Evolutionary conservation across 2,329 filamentous ascomycete genomes (phyloP), one percentile per base, ranked within the genome.

Genomic region (Rhynchosporium agropyri): DNA sequence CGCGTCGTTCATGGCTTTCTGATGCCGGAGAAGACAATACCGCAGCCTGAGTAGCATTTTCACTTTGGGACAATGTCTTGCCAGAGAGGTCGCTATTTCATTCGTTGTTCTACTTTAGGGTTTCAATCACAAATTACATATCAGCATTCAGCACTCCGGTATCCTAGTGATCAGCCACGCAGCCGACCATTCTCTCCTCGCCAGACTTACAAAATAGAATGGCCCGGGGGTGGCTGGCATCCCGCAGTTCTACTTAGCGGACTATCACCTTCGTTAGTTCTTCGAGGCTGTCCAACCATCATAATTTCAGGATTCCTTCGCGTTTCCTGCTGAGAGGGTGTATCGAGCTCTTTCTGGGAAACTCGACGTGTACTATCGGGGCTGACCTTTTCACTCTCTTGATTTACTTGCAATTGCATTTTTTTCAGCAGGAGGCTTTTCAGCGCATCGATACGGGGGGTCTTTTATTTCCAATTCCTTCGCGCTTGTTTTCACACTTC

Each of bases 371-470:
- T 36, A 36, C 9, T 36, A 36, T 10, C 5, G 5, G 15, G 49
- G 38, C 9, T 15, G 53, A 45, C 8, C 43, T 60, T 10, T 28
- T 31, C 42, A 15, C 29, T 28, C 46, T 58, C 58, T 60, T 56
- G 45, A 42, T 64, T 63, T 61, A 29, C 45, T 54, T 60, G 57
- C 58, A 58, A 36, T 36, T 10, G 33, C 43, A 48, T 61, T 63
- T 55, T 28, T 60, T 59, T 60, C 45, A 61, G 49, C 54, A 60
- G 51, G 49, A 48, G 57, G 54, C n/a, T 56, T 40, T 58, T 61
- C 51, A 56, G 63, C 61, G 65, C 63, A 67, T 65, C 60, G 64
- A 63, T 50, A 63, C 38, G 42, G 60, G 63, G 58, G 50, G 63
- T 62, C 63, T 57, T 49, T 29, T 29, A 20, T 40, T 20, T 42